phyloP scores from a whole-genome alignment of 1,284 basidiomycete species.

The Salmacisia buchloeana region DNA sequence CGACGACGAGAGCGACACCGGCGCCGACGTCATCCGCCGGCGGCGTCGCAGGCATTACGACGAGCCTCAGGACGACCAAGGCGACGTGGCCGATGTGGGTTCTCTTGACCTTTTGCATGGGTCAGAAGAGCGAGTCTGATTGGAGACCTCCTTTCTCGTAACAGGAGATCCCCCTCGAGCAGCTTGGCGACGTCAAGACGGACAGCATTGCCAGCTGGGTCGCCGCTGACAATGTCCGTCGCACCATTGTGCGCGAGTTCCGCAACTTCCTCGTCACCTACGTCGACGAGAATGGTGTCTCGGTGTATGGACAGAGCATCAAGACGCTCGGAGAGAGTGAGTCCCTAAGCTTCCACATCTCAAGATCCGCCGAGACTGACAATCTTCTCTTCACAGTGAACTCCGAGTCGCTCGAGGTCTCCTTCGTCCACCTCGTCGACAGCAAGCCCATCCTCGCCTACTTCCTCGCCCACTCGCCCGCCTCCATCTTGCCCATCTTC shows the following conservation, averaged over 20 bases:
- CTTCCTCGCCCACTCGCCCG: conserved; percentile 90
- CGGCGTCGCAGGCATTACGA: conserved; percentile 53
- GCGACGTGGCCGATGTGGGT: conserved; percentile 47
- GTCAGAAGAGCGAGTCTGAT: not conserved
- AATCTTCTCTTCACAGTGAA: conserved; percentile 59
- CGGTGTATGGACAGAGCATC: conserved; percentile 91
- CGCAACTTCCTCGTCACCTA: conserved; percentile 92
- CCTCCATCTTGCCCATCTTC: conserved; percentile 86
- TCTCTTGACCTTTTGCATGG: not conserved
- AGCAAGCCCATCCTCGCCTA: conserved; percentile 93
- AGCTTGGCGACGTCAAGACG: conserved; percentile 94
- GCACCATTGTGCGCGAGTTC: conserved; percentile 87
- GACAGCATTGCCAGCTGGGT: conserved; percentile 97
- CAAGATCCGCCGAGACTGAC: not conserved
- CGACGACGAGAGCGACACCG: conserved; percentile 56
- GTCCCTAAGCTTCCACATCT: conserved; percentile 50
- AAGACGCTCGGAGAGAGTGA: conserved; percentile 87
- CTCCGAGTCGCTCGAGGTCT: conserved; percentile 93
- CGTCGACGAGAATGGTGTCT: conserved; percentile 81
- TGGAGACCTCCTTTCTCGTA: not conserved
- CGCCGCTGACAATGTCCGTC: conserved; percentile 78
- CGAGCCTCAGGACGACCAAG: conserved; percentile 59
- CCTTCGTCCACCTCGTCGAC: conserved; percentile 81
- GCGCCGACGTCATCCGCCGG: conserved; percentile 45
- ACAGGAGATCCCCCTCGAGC: conserved; percentile 87